Evolutionary conservation across 2,329 filamentous ascomycete species (phyloP).

Genomic region (Cercospora beticola): DNA sequence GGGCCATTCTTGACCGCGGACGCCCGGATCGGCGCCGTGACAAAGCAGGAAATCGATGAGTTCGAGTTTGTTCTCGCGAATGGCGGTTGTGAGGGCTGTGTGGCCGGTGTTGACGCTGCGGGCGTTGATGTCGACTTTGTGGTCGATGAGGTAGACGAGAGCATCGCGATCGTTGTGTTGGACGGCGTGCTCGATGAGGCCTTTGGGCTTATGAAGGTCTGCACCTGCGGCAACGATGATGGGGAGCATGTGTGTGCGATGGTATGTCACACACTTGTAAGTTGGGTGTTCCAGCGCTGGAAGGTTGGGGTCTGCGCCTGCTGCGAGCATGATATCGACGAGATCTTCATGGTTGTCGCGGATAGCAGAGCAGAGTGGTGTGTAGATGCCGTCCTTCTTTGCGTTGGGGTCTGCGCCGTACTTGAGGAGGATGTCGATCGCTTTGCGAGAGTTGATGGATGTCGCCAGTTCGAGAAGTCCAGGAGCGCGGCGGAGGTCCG

Average conservation of each 20-base stretch:
- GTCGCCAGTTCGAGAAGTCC: constrained; percentile 69
- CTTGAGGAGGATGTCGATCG: constrained; percentile 61
- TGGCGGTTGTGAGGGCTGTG: constrained; percentile 66
- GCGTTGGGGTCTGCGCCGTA: constrained; percentile 63
- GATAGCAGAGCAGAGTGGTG: constrained; percentile 66
- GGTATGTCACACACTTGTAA: constrained; percentile 68
- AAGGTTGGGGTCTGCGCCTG: constrained; percentile 54
- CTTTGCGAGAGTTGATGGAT: constrained; percentile 60
- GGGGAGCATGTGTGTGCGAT: constrained; percentile 61
- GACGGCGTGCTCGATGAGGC: constrained; percentile 66
- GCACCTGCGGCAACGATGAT: constrained; percentile 60
- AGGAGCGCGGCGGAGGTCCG: constrained; percentile 58
- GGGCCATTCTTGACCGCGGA: constrained; percentile 69
- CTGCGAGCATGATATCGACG: constrained; percentile 57
- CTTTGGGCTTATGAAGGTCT: constrained; percentile 60
- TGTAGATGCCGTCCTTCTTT: constrained; percentile 64
- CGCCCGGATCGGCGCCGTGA: constrained; percentile 61
- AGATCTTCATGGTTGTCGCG: constrained; percentile 65
- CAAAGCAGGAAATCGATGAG: constrained; percentile 60
- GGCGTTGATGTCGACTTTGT: constrained; percentile 61
- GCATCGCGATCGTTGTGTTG: constrained; percentile 62
- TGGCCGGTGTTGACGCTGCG: constrained; percentile 54
- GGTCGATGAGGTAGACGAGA: constrained; percentile 60
- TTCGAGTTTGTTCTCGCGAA: constrained; percentile 59
- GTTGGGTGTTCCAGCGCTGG: constrained; percentile 64